Evolutionary conservation across 176 grass and related monocot genomes (phyloP).

Genomic region (Paspalum vaginatum): DNA sequence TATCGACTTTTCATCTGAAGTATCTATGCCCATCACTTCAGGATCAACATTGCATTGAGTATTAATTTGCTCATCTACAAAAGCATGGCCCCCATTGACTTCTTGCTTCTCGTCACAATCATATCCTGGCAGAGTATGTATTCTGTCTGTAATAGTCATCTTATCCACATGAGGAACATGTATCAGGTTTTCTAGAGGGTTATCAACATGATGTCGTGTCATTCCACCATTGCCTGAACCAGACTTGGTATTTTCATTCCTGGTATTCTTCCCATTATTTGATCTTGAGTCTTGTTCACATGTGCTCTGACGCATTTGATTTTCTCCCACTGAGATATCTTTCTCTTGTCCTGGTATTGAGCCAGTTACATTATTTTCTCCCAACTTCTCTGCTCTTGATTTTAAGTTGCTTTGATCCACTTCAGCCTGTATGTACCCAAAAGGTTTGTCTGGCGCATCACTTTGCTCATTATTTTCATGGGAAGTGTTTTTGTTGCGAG

Average conservation of each 20-base stretch:
- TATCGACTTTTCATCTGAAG: conserved; percentile 29
- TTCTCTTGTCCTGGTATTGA: conserved; percentile 10
- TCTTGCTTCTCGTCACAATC: neutral
- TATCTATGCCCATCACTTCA: conserved; percentile 17
- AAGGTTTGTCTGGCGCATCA: neutral
- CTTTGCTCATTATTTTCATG: neutral
- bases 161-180: conserved; percentile 15
- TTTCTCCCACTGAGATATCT: neutral
- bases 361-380: conserved; percentile 8
- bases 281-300: conserved; percentile 8
- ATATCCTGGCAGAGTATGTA: neutral
- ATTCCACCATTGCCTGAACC: neutral
- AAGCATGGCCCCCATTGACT: conserved; percentile 29
- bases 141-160: conserved; percentile 7
- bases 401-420: neutral
- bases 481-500: neutral
- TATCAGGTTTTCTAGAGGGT: conserved; percentile 8
- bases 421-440: conserved; percentile 19
- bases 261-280: neutral
- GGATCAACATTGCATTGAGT: neutral
- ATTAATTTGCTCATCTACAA: conserved; percentile 4
- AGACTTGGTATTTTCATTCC: conserved; percentile 19
- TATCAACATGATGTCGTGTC: neutral
- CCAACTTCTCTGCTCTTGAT: neutral
- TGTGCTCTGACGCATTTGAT: neutral